Base-by-base conservation (phyloP, 768 basidiomycete species). In the Pilatotrama ljubarskyi region DNA sequence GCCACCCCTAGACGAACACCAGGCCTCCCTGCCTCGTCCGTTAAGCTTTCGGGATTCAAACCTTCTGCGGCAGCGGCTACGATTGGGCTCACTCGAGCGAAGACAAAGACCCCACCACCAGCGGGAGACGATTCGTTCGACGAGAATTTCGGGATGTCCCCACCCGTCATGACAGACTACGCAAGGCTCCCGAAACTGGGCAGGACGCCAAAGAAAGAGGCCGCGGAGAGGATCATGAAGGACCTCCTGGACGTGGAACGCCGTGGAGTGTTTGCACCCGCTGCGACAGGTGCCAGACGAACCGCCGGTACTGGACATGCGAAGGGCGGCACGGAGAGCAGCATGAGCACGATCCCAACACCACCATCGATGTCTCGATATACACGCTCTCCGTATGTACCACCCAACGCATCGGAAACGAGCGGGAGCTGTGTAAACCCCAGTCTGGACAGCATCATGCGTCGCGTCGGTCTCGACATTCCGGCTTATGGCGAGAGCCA, bases 331-430 rank as follows among this genome's bases (percentile, higher is more conserved):
- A 58, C 46, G 14, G 87, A 85, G 63, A 85, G 86, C 22, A 90
- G 83, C 57, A 79, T 85, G 79, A 88, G 85, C 72, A 84, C 84
- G 14, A 80, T 88, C 53, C 81, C 86, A 1, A 84, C 85, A 1
- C 86, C 87, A 6, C 90, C 89, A 25, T 90, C 88, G 0, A 75
- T 91, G 14, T 84, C 86, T 14, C 78, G 83, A n/a, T 91, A 90
- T 65, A 76, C 72, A n/a, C 76, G 77, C 8, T 73, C 74, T 41
- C 72, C 76, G n/a, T 68, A 75, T 57, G 69, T 70, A 14, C 41
- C 59, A 38, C 65, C 64, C 24, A 20, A 62, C 0, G 51, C 53
- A 8, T 48, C 61, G 2, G 68, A 67, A 20, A 77, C 71, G 13
- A 82, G 76, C 58, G 75, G 75, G 42, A 85, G 76, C 62, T 73